Evolutionary conservation across 768 basidiomycete genomes (phyloP).

Genomic region (Rhodotorula sphaerocarpa): DNA sequence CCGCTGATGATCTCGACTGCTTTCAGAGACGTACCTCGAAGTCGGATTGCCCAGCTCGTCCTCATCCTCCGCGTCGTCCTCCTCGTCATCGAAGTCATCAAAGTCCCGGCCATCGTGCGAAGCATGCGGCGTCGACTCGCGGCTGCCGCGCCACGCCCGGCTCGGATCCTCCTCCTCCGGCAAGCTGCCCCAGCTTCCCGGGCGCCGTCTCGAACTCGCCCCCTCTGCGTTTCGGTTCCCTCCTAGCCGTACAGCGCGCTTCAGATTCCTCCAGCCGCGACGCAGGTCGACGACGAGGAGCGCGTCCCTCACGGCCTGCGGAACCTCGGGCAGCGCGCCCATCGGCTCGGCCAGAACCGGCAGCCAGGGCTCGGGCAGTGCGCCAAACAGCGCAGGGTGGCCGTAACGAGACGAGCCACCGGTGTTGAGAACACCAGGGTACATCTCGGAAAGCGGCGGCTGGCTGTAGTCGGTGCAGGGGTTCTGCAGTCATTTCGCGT

Average conservation of each 20-base stretch:
- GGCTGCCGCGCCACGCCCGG: conserved; percentile 28
- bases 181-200: background rate
- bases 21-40: conserved; percentile 6
- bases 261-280: conserved; percentile 56
- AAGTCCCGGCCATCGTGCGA: background rate
- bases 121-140: background rate
- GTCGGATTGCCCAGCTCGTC: background rate
- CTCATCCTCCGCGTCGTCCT: conserved; percentile 19
- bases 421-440: conserved; percentile 83
- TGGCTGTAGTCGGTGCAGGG: conserved; percentile 57
- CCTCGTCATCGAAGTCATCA: conserved; percentile 2
- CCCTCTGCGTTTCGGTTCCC: too few relatives aligned
- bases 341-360: conserved; percentile 60
- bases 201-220: background rate
- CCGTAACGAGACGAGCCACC: conserved; percentile 71
- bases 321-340: conserved; percentile 17
- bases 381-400: conserved; percentile 88
- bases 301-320: conserved; percentile 41
- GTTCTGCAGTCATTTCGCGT: background rate
- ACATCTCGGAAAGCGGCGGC: conserved; percentile 94
- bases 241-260: conserved; percentile 33
- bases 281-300: conserved; percentile 76
- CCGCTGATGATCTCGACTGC: background rate
- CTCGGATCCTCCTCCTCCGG: conserved; percentile 21
- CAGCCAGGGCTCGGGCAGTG: conserved; percentile 87